Base-by-base conservation (phyloP, 441 rosid genomes). In the Pelargonium fulgidum region DNA sequence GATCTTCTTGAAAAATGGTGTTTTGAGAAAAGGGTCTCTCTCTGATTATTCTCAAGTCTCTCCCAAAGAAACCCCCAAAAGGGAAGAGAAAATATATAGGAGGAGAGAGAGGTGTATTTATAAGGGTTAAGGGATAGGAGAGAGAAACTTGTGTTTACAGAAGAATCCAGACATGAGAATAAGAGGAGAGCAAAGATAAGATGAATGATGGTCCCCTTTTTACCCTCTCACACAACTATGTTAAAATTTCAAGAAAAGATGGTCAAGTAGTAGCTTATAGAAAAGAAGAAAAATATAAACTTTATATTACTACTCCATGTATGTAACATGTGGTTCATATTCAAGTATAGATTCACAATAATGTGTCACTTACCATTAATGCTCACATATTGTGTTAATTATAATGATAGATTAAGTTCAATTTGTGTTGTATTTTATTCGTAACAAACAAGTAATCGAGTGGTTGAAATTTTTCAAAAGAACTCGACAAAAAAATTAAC, bases 81-180 rank as follows among this genome's bases (percentile, higher is more conserved):
- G 73, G 76, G 75, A 13, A 67, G 71, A 75, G 69, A 76, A 69
- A 67, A 7, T 24, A 62, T 3, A 14, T 33, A 17, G 16, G 10
- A 0, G 13, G 41, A 3, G 0, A 76, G 78, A 77, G 68, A 69
- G 68, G 67, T 59, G 70, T 75, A 78, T 83, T 79, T 81, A 78
- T 81, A 83, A 44, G 64, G 61, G 45, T 7, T 6, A 33, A 39
- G 66, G 14, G 59, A 54, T 67, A 65, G 16, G 69, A 2, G 54
- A 66, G 69, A 61, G 75, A 78, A 73, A 74, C 75, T 70, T 82
- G 75, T 78, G 63, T 80, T 36, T 70, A 72, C 45, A 44, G 72
- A 74, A 74, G 73, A 47, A 70, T 74, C 82, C 75, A 69, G 72
- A 74, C 73, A 68, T 61, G 29, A 20, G 63, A 33, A 39, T 16